Percentiles rank a stretch among this genome's conserved stretches.
Evolutionary conservation across 805 yeast genomes (phyloP).

Genomic region (Cyberlindnera mississippiensis): DNA sequence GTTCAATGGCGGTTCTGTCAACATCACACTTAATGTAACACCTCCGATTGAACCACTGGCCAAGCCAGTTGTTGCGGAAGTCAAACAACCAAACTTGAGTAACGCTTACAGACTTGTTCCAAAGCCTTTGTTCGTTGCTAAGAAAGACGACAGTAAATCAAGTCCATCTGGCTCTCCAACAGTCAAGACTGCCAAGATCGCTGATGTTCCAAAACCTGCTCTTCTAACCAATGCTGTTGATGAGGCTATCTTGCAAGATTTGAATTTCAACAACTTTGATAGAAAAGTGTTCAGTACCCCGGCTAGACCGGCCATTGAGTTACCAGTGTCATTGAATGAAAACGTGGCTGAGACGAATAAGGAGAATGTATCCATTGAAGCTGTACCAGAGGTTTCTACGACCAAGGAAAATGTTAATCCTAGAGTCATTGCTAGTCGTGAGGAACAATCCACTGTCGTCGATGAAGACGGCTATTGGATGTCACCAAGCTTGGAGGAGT

Average conservation of each 20-base stretch:
- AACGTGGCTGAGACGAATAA: not conserved
- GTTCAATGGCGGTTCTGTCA: conserved; percentile 40
- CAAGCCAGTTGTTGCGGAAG: conserved; percentile 45
- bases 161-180: conserved; percentile 3
- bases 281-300: conserved; percentile 13
- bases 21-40: conserved; percentile 34
- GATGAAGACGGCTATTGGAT: conserved; percentile 82
- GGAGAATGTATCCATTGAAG: not conserved
- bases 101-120: conserved; percentile 65
- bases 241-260: conserved; percentile 53
- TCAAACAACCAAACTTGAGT: conserved; percentile 57
- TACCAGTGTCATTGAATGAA: not conserved
- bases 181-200: not conserved
- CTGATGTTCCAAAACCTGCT: conserved; percentile 10
- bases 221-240: conserved; percentile 51
- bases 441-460: conserved; percentile 11
- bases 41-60: conserved; percentile 41
- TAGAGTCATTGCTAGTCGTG: conserved; percentile 3
- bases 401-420: conserved; percentile 2
- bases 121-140: conserved; percentile 45
- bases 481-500: conserved; percentile 66
- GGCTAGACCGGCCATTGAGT: conserved; percentile 2
- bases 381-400: not conserved
- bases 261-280: conserved; percentile 7
- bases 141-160: not conserved